phyloP scores from a whole-genome alignment of 192 early-diverging fungal genomes.

The Mortierella hygrophila region DNA sequence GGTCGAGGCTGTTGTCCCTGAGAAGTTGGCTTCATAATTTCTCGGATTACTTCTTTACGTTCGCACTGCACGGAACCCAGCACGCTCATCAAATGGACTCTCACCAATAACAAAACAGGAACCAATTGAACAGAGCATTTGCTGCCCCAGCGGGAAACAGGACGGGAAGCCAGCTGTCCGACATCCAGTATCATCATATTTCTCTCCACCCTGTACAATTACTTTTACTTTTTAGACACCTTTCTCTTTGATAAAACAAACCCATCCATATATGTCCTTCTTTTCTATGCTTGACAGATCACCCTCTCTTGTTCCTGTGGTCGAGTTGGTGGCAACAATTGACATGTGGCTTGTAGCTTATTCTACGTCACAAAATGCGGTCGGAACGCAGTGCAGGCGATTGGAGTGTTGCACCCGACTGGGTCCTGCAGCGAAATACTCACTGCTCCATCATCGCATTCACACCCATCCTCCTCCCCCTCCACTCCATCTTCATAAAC shows the following conservation, averaged over 20 bases:
- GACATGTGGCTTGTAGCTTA: background rate
- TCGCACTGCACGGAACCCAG: background rate
- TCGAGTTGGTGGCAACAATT: background rate
- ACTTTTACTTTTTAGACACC: background rate
- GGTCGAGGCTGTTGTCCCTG: slow-evolving; percentile 22
- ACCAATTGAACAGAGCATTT: background rate
- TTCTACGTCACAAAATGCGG: slow-evolving; percentile 1
- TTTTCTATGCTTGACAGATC: background rate
- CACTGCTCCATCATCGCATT: background rate
- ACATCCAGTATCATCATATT: background rate
- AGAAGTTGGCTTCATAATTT: slow-evolving; percentile 45
- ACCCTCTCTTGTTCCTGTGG: background rate
- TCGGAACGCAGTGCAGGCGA: slow-evolving; percentile 2
- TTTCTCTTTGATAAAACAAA: background rate
- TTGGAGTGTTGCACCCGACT: background rate
- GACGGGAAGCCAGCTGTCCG: background rate
- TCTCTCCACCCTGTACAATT: background rate
- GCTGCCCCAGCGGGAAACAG: background rate
- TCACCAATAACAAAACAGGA: background rate
- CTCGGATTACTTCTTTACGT: background rate
- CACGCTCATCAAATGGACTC: background rate
- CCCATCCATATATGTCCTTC: background rate
- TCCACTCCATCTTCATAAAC: slow-evolving; percentile 4
- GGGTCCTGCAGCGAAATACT: background rate
- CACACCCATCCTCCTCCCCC: slow-evolving; percentile 7